These are phyloP conservation scores for Phytophthora boehmeriae DNA, from an alignment of 352 stramenopile species.

Conservation along the genomic window DNA sequence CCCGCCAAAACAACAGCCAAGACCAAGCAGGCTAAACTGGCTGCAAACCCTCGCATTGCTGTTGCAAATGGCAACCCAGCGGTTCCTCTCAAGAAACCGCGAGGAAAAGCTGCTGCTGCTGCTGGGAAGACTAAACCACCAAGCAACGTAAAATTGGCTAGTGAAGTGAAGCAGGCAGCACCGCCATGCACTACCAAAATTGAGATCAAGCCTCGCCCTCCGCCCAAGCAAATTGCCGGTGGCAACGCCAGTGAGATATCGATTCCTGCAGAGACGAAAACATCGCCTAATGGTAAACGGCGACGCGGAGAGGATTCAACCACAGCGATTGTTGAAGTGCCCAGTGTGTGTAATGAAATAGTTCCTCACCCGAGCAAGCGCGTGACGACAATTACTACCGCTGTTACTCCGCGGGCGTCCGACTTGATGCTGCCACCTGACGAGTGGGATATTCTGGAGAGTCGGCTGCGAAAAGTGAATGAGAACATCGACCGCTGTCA, in stretches of 20 bases:
- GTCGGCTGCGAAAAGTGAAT: slow-evolving; percentile 67
- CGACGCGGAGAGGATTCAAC: slow-evolving; percentile 31
- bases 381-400: slow-evolving; percentile 52
- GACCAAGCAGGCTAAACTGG: slow-evolving; percentile 9
- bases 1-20: slow-evolving; percentile 10
- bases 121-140: background rate
- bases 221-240: slow-evolving; percentile 1
- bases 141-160: slow-evolving; percentile 1
- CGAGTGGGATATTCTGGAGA: slow-evolving; percentile 71
- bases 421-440: slow-evolving; percentile 60
- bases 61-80: slow-evolving; percentile 4
- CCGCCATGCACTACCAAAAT: slow-evolving; percentile 1
- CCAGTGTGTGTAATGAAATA: slow-evolving; percentile 40
- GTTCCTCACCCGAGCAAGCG: slow-evolving; percentile 53
- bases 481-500: slow-evolving; percentile 75
- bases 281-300: slow-evolving; percentile 34
- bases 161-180: slow-evolving; percentile 20
- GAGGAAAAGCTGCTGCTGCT: slow-evolving; percentile 12
- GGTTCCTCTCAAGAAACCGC: slow-evolving; percentile 24
- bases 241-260: background rate
- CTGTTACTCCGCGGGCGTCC: slow-evolving; percentile 39
- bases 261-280: background rate
- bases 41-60: background rate
- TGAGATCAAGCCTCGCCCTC: slow-evolving; percentile 10
- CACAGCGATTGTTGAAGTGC: slow-evolving; percentile 52